phyloP scores from a whole-genome alignment of 2,329 filamentous ascomycete species.

The Fusarium metavorans region DNA sequence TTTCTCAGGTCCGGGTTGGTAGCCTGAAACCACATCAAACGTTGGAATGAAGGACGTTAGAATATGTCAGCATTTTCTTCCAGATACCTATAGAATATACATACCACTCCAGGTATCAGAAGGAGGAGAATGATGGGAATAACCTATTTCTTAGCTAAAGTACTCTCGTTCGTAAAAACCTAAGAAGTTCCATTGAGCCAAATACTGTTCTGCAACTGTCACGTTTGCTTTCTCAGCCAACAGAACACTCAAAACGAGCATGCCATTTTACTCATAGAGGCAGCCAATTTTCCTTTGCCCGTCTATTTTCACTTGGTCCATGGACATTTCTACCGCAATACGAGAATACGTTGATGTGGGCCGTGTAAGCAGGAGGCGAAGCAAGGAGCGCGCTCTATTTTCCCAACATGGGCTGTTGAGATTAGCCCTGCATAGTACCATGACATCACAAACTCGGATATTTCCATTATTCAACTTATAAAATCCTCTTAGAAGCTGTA shows the following conservation, averaged over 20 bases:
- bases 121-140: neutral
- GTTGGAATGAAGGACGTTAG: neutral
- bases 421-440: neutral
- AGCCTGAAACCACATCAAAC: fast-evolving
- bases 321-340: neutral
- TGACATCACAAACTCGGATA: neutral
- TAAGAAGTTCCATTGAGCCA: neutral
- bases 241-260: neutral
- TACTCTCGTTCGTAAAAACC: neutral
- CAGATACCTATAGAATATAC: neutral
- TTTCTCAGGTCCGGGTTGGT: neutral
- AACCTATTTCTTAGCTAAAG: neutral
- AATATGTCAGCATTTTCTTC: too few species aligned
- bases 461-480: neutral
- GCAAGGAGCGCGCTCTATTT: neutral
- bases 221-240: neutral
- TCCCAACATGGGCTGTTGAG: neutral
- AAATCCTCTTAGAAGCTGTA: neutral
- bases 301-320: neutral
- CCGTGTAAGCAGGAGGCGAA: neutral
- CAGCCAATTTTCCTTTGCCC: neutral
- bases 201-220: neutral
- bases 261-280: neutral
- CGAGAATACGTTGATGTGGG: neutral
- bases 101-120: neutral